Conservation (phyloP, 306 rosid genomes). For the Vigna angularis region DNA sequence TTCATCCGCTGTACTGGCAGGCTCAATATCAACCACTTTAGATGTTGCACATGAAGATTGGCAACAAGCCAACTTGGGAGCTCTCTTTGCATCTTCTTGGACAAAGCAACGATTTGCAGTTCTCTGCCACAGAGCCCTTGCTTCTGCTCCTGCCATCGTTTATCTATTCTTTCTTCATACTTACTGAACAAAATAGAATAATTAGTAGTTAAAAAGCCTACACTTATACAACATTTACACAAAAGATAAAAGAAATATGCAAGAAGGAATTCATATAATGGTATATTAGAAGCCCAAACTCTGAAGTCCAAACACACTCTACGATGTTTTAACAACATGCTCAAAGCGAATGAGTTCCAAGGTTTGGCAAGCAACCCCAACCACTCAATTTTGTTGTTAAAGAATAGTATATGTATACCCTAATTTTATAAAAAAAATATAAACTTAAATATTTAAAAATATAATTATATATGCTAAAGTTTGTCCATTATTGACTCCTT, state of each 20-base stretch:
- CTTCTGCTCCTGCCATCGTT: constrained; percentile 94
- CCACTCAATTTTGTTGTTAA: not conserved
- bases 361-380: not conserved
- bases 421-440: not conserved
- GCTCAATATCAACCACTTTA: constrained; percentile 67
- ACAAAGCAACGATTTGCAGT: constrained; percentile 89
- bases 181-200: constrained; percentile 34
- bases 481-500: not conserved
- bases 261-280: not conserved
- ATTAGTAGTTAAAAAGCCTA: constrained; percentile 28
- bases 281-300: not conserved
- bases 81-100: constrained; percentile 98
- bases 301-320: constrained; percentile 18
- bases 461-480: not conserved
- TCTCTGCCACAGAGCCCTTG: constrained; percentile 92
- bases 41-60: constrained; percentile 81
- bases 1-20: constrained; percentile 54
- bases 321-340: not conserved
- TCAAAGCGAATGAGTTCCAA: not conserved
- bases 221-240: not conserved
- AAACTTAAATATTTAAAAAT: not conserved
- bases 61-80: constrained; percentile 94
- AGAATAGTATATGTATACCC: not conserved
- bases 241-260: not conserved
- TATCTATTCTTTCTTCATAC: constrained; percentile 50